These are phyloP conservation scores for Conringia planisiliqua DNA, from an alignment of 345 rosid genomes.

Conservation along the genomic window DNA sequence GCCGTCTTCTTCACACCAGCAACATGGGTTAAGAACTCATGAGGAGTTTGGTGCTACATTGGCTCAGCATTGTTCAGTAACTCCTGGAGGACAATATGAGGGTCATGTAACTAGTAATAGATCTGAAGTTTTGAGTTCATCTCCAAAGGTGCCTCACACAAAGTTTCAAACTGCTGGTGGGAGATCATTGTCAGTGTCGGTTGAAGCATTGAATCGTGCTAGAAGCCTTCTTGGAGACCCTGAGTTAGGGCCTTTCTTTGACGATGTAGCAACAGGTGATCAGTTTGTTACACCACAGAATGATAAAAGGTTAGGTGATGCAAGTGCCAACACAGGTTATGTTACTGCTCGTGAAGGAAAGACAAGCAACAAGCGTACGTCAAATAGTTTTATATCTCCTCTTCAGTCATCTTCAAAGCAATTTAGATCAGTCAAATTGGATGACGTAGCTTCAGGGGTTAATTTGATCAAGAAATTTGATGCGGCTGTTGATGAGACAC, in stretches of 20 bases:
- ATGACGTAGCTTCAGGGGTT: constrained; percentile 36
- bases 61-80: constrained; percentile 30
- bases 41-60: constrained; percentile 23
- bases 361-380: constrained; percentile 36
- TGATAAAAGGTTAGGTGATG: constrained; percentile 34
- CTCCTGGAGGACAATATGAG: constrained; percentile 27
- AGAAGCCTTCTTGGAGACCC: constrained; percentile 91
- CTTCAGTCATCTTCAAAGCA: constrained; percentile 46
- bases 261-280: constrained; percentile 41
- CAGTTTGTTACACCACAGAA: constrained; percentile 31
- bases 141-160: constrained; percentile 48
- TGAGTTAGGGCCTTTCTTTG: constrained; percentile 56
- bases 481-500: constrained; percentile 49
- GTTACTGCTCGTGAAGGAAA: constrained; percentile 37
- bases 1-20: constrained; percentile 16
- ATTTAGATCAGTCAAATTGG: constrained; percentile 31
- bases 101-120: constrained; percentile 23
- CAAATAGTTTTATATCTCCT: constrained; percentile 58
- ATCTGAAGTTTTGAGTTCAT: constrained; percentile 32
- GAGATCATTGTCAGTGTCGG: constrained; percentile 76
- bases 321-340: constrained; percentile 31
- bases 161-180: constrained; percentile 90
- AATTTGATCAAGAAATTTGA: constrained; percentile 74
- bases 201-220: constrained; percentile 79
- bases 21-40: constrained; percentile 1